Evolutionary conservation across 2,329 filamentous ascomycete species (phyloP).

Genomic region (Aureobasidium zeae): DNA sequence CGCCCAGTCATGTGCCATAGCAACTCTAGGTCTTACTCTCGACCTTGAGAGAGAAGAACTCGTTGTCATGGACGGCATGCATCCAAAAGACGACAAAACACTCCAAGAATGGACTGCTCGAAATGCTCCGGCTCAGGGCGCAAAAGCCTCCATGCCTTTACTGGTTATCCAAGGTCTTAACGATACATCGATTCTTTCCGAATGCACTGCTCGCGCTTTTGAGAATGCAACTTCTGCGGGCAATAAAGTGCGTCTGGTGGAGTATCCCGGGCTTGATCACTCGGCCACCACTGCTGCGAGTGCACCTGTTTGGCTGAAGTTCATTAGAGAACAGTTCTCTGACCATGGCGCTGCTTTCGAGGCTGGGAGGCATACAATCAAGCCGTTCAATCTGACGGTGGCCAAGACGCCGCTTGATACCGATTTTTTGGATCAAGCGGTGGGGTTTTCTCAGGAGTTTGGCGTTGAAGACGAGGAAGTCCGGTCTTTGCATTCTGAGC

Average conservation of each 20-base stretch:
- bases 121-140: neutral
- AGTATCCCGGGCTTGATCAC: neutral
- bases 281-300: neutral
- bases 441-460: no score
- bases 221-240: neutral
- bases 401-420: no score
- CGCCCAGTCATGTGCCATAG: neutral
- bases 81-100: neutral
- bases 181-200: neutral
- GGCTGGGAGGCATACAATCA: neutral
- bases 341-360: neutral
- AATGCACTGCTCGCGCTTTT: neutral
- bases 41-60: neutral
- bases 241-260: neutral
- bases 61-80: neutral
- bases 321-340: neutral
- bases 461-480: no score
- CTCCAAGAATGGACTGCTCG: neutral
- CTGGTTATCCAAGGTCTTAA: neutral
- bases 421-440: no score
- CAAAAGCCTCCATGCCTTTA: neutral
- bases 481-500: no score
- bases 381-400: no score
- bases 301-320: neutral
- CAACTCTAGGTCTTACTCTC: neutral